Conservation (phyloP, 1,284 basidiomycete species). For the Chondrostereum purpureum region DNA sequence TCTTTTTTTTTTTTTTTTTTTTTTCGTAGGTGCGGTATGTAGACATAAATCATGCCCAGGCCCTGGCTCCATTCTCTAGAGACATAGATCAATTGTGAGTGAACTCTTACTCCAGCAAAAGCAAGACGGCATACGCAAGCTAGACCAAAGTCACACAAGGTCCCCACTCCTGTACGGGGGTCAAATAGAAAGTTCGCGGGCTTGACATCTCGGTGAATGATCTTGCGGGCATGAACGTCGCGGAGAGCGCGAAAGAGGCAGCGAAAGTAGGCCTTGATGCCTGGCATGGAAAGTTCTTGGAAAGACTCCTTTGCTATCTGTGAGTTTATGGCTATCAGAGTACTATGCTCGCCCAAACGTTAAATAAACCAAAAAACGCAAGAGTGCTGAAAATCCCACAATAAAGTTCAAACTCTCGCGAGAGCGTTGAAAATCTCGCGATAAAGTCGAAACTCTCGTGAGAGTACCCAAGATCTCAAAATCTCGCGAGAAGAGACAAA, state of each 20-base stretch:
- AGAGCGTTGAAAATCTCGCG: too few relatives aligned
- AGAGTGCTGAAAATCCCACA: too few relatives aligned
- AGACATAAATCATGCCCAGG: constrained; percentile 55
- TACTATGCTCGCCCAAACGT: too few relatives aligned
- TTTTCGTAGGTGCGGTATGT: constrained; percentile 67
- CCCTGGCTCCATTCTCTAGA: constrained; percentile 54
- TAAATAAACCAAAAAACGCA: too few relatives aligned
- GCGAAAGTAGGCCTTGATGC: constrained; percentile 83
- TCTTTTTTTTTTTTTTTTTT: too few relatives aligned
- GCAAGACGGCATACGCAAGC: constrained; percentile 62
- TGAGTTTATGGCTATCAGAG: too few relatives aligned
- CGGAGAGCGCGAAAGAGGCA: constrained; percentile 88
- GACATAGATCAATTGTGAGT: constrained; percentile 5
- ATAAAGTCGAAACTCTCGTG: too few relatives aligned
- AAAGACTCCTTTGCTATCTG: constrained; percentile 89
- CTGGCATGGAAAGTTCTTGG: constrained; percentile 59
- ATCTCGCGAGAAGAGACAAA: too few relatives aligned
- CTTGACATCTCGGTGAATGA: constrained; percentile 97
- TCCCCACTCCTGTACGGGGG: constrained; percentile 76
- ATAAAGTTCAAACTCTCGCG: too few relatives aligned
- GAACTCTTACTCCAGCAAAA: constrained; percentile 1
- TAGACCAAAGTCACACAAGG: constrained; percentile 93
- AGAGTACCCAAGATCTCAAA: too few relatives aligned
- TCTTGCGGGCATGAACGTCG: constrained; percentile 82
- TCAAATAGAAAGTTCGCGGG: constrained; percentile 98